phyloP scores from a whole-genome alignment of 2,329 filamentous ascomycete genomes.

The Pseudocercospora cruenta region DNA sequence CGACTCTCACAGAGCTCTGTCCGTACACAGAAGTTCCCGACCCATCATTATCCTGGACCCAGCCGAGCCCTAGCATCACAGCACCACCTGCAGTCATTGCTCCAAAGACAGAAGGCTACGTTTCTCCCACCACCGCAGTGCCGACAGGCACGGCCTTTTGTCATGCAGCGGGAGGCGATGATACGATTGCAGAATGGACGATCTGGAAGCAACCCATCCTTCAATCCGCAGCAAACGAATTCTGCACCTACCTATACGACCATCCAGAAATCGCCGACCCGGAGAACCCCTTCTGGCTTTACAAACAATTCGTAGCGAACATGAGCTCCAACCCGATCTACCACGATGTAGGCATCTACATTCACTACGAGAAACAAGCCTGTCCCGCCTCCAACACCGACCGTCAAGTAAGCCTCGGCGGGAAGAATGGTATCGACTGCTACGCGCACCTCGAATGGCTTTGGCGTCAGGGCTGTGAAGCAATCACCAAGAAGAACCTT shows the following conservation, averaged over 20 bases:
- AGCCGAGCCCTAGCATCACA: background rate
- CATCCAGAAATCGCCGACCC: background rate
- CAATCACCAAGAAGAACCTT: background rate
- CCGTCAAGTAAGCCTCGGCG: background rate
- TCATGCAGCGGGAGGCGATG: background rate
- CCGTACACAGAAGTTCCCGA: background rate
- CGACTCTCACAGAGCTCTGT: background rate
- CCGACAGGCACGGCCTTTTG: background rate
- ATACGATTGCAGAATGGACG: background rate
- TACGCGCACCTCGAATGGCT: constrained; percentile 9
- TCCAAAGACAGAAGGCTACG: constrained; percentile 8
- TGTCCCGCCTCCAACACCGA: background rate
- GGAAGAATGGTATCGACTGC: background rate
- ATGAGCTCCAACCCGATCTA: background rate
- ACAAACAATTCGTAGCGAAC: background rate
- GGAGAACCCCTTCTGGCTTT: background rate
- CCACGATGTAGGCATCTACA: constrained; percentile 1
- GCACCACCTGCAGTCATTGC: background rate
- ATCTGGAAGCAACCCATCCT: constrained; percentile 2
- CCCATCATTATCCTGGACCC: background rate
- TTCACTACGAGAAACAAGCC: constrained; percentile 13
- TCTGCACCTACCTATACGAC: constrained; percentile 1
- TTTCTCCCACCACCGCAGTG: background rate
- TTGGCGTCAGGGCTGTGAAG: background rate
- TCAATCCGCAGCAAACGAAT: background rate